Conservation (phyloP, 768 basidiomycete genomes). For the Crucibulum laeve region DNA sequence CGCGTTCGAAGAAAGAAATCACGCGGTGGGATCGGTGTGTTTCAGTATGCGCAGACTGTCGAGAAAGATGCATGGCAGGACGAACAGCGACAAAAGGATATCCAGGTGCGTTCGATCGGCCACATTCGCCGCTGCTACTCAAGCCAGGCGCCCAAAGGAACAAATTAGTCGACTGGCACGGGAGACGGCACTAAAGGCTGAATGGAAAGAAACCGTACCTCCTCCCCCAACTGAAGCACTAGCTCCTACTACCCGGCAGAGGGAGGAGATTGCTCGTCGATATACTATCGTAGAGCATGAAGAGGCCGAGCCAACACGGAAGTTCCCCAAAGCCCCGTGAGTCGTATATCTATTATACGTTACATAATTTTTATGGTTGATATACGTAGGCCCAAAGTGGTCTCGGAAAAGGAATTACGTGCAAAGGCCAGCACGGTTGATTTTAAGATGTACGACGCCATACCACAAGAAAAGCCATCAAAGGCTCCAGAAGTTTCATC, state of each 20-base stretch:
- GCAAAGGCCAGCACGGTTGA: constrained; percentile 26
- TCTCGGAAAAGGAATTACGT: constrained; percentile 46
- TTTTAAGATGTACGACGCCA: constrained; percentile 72
- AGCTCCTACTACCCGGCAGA: constrained; percentile 16
- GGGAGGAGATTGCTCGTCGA: constrained; percentile 36
- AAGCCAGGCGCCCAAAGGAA: constrained; percentile 29
- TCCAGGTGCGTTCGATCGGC: constrained; percentile 46
- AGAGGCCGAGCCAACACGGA: constrained; percentile 16
- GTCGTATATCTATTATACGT: constrained; percentile 8
- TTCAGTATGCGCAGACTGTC: constrained; percentile 79
- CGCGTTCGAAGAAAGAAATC: constrained; percentile 58
- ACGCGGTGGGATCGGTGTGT: constrained; percentile 53
- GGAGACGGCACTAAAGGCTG: constrained; percentile 22
- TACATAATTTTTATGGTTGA: constrained; percentile 1
- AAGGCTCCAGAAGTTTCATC: constrained; percentile 33
- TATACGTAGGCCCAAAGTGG: constrained; percentile 46
- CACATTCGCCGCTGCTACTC: background rate
- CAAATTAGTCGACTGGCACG: constrained; percentile 52
- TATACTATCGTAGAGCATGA: constrained; percentile 47
- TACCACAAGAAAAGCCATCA: constrained; percentile 32
- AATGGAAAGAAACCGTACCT: constrained; percentile 9
- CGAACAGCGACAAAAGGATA: constrained; percentile 45
- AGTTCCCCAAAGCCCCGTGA: constrained; percentile 38
- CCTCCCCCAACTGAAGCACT: constrained; percentile 10
- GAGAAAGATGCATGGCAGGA: constrained; percentile 69